A percentile compares a stretch with the other conserved stretches of the same genome.
Evolutionary conservation across 1,284 basidiomycete species (phyloP).

Genomic region (Tilletia indica): DNA sequence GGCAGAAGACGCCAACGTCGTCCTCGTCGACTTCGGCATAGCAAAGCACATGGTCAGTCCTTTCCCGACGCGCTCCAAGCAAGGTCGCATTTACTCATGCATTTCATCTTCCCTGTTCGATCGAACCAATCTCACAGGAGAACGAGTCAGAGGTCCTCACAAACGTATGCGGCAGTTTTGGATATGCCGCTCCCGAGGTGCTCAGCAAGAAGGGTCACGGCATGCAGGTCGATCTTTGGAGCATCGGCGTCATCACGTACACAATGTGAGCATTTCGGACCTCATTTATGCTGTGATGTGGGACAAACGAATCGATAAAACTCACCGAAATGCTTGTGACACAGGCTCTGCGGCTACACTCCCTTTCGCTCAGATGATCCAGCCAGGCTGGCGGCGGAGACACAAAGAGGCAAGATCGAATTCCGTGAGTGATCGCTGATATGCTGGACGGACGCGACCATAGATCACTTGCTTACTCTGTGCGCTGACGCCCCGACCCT

Average conservation of each 20-base stretch:
- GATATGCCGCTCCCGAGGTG: slow-evolving; percentile 87
- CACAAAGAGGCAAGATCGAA: slow-evolving; percentile 75
- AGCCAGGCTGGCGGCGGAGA: slow-evolving; percentile 75
- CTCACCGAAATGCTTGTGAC: slow-evolving; percentile 10
- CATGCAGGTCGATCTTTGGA: slow-evolving; percentile 90
- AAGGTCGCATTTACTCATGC: not conserved
- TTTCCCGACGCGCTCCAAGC: not conserved
- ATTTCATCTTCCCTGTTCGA: not conserved
- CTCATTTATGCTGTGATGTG: not conserved
- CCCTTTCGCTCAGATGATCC: slow-evolving; percentile 86
- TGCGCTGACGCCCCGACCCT: not conserved
- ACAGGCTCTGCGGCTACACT: slow-evolving; percentile 51
- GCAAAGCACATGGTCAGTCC: slow-evolving; percentile 30
- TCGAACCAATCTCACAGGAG: slow-evolving; percentile 75
- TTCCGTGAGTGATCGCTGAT: slow-evolving; percentile 59
- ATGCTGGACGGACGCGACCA: too few relatives aligned
- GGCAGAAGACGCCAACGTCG: slow-evolving; percentile 62
- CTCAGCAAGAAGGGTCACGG: slow-evolving; percentile 79
- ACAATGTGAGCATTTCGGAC: slow-evolving; percentile 41
- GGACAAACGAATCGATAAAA: not conserved
- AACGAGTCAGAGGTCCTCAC: slow-evolving; percentile 74
- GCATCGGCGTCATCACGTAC: slow-evolving; percentile 88
- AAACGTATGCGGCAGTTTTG: slow-evolving; percentile 82
- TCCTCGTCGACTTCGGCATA: slow-evolving; percentile 82
- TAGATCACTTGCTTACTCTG: too few relatives aligned